Conservation (phyloP, 2,329 filamentous ascomycete genomes). For the Talaromyces sp. region DNA sequence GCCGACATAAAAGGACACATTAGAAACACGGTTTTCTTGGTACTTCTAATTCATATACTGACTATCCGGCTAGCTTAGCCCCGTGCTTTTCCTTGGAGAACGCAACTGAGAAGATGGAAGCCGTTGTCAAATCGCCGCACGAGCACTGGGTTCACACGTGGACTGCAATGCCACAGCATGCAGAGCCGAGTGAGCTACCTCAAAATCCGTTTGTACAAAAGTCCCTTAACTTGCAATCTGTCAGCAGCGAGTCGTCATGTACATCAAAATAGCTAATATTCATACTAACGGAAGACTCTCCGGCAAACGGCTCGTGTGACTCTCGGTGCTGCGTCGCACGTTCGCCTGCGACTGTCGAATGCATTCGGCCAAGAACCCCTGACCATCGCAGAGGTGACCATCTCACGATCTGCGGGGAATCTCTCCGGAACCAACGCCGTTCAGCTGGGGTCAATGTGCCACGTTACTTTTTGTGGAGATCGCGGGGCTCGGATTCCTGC, state of each 20-base stretch:
- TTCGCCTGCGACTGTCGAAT: conserved; percentile 62
- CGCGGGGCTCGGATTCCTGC: conserved; percentile 49
- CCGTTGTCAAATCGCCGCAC: background rate
- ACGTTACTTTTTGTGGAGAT: conserved; percentile 56
- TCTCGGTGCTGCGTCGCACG: conserved; percentile 48
- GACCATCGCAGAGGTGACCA: conserved; percentile 54
- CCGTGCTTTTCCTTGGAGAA: background rate
- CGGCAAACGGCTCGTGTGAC: conserved; percentile 62
- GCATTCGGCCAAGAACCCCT: conserved; percentile 58
- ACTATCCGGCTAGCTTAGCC: background rate
- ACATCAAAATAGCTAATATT: background rate
- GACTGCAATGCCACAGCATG: conserved; percentile 62
- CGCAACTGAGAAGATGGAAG: background rate
- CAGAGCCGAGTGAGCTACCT: conserved; percentile 58
- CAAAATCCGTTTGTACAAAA: conserved; percentile 53
- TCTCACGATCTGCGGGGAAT: conserved; percentile 48
- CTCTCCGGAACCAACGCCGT: conserved; percentile 49
- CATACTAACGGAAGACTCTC: background rate
- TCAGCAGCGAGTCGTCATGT: background rate
- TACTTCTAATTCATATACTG: background rate
- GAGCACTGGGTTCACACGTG: conserved; percentile 58
- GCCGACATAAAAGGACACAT: background rate
- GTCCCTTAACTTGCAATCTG: background rate
- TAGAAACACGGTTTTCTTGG: background rate
- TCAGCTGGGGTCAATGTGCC: conserved; percentile 47